Evolutionary conservation across 1,139 yeast genomes (phyloP).

Genomic region (Pneumocystis murina): DNA sequence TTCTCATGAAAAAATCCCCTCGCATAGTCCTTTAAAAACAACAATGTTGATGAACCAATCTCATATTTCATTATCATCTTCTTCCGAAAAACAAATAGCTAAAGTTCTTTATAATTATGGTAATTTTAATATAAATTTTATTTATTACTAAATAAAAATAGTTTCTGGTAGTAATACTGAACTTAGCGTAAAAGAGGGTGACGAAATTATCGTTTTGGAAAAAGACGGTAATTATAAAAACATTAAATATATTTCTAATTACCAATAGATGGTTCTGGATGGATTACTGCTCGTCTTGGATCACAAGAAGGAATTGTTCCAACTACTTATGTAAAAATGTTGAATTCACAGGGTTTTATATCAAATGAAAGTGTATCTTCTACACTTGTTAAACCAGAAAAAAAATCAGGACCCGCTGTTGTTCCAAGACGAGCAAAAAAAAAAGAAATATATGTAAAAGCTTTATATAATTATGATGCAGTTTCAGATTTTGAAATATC

Average conservation of each 20-base stretch:
- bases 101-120: constrained; percentile 1
- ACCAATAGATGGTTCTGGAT: constrained; percentile 64
- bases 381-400: constrained; percentile 18
- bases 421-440: constrained; percentile 64
- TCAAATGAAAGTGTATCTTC: constrained; percentile 8
- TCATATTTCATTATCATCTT: constrained; percentile 4
- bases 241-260: neutral
- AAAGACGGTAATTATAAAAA: constrained; percentile 29
- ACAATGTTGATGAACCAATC: neutral
- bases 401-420: constrained; percentile 58
- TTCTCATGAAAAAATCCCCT: neutral
- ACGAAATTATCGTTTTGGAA: constrained; percentile 41
- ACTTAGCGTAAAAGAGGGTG: constrained; percentile 46
- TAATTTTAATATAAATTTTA: neutral
- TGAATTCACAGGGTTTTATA: constrained; percentile 7
- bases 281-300: constrained; percentile 47
- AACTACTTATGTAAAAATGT: constrained; percentile 55
- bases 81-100: constrained; percentile 3
- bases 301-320: constrained; percentile 70
- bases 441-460: constrained; percentile 45
- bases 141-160: neutral
- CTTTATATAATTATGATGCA: constrained; percentile 64
- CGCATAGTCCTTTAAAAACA: neutral
- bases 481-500: constrained; percentile 72
- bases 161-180: constrained; percentile 66